phyloP scores from a whole-genome alignment of 768 basidiomycete genomes.

The Hemileccinum rubropunctum region DNA sequence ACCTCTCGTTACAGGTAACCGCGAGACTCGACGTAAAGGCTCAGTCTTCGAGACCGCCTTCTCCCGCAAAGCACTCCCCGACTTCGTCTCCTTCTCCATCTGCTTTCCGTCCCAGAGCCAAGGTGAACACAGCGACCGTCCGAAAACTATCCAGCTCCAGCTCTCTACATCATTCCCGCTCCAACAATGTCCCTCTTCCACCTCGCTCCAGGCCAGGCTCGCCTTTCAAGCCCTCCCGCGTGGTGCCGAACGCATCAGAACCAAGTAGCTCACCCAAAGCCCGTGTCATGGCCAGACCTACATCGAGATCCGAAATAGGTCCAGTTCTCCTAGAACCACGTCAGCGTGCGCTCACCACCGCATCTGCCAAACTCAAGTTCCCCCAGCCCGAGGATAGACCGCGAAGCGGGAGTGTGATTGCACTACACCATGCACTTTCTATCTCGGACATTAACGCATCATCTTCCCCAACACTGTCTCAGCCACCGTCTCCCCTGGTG shows the following conservation, averaged over 20 bases:
- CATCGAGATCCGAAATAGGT: not conserved
- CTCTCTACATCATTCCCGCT: conserved; percentile 12
- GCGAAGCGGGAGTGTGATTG: conserved; percentile 28
- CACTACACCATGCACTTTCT: conserved; percentile 26
- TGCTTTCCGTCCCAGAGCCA: conserved; percentile 51
- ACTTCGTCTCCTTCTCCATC: conserved; percentile 26
- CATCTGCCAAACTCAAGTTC: conserved; percentile 21
- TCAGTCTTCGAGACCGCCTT: conserved; percentile 44
- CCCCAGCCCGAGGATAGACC: conserved; percentile 33
- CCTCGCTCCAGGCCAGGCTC: conserved; percentile 40
- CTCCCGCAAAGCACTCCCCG: conserved; percentile 42
- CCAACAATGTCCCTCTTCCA: conserved; percentile 36
- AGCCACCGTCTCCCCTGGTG: conserved; percentile 11
- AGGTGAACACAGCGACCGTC: conserved; percentile 53
- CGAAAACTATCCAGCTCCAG: conserved; percentile 26
- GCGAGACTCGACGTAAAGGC: conserved; percentile 47
- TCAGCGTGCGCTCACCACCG: conserved; percentile 30
- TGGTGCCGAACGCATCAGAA: conserved; percentile 31
- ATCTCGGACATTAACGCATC: conserved; percentile 18
- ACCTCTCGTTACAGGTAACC: conserved; percentile 43
- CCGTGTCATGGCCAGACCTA: conserved; percentile 30
- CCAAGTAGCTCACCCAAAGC: conserved; percentile 25
- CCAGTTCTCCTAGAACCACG: conserved; percentile 24
- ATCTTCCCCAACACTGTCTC: conserved; percentile 13
- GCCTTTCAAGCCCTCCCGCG: conserved; percentile 37